A percentile compares a stretch with the other conserved stretches of the same genome.
Conservation (phyloP, 805 yeast species). For the Myxozyma mucilagina region DNA sequence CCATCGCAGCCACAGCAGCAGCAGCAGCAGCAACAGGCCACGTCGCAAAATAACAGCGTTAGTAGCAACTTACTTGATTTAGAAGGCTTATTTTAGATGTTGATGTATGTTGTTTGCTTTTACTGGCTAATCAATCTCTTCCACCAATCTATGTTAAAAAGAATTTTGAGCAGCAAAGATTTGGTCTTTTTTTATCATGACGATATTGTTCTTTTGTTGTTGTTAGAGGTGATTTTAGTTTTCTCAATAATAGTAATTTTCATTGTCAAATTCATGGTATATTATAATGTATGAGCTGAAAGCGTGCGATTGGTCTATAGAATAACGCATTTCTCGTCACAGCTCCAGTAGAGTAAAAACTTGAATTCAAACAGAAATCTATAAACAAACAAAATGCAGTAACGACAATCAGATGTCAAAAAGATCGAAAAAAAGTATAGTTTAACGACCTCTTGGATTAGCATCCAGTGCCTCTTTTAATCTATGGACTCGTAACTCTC, state of each 20-base stretch:
- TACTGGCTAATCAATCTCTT: not conserved
- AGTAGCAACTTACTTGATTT: conserved; percentile 21
- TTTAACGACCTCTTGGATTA: conserved; percentile 18
- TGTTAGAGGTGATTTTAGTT: too few relatives aligned
- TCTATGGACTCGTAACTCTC: conserved; percentile 72
- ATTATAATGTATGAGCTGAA: too few relatives aligned
- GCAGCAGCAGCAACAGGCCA: conserved; percentile 1
- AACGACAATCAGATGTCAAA: not conserved
- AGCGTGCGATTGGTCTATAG: too few relatives aligned
- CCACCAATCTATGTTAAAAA: not conserved
- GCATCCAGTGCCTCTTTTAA: conserved; percentile 46
- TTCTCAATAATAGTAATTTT: too few relatives aligned
- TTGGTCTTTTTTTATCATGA: too few relatives aligned
- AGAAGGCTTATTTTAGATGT: conserved; percentile 18
- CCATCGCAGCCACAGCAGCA: conserved; percentile 3
- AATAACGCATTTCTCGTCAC: too few relatives aligned
- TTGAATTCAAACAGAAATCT: too few relatives aligned
- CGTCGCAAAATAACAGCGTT: conserved; percentile 2
- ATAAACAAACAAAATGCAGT: not conserved
- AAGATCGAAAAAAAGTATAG: not conserved
- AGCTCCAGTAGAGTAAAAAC: too few relatives aligned
- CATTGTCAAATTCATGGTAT: too few relatives aligned
- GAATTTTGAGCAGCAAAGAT: too few relatives aligned
- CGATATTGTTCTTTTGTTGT: too few relatives aligned
- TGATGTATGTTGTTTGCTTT: not conserved